Conservation (phyloP, 148 eudicot species). For the Vaccinium macrocarpon region DNA sequence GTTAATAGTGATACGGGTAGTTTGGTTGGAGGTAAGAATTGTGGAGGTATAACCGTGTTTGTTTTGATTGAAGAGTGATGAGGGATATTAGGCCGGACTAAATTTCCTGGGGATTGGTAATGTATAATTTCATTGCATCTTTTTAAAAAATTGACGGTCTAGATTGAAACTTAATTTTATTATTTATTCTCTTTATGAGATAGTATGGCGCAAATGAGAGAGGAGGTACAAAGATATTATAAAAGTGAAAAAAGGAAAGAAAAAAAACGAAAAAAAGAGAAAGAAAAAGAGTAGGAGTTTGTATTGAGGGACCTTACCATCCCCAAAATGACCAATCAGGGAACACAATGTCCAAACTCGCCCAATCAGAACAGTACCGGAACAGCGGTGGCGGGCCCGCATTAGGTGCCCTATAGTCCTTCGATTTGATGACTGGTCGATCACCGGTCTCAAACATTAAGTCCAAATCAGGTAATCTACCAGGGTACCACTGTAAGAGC, state of each 20-base stretch:
- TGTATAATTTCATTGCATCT: background rate
- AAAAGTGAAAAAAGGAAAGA: background rate
- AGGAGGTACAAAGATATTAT: background rate
- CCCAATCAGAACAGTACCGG: slow-evolving; percentile 61
- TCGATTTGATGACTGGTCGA: slow-evolving; percentile 39
- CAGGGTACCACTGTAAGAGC: slow-evolving; percentile 67
- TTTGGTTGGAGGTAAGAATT: too few relatives aligned
- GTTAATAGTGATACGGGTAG: too few relatives aligned
- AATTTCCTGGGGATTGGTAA: background rate
- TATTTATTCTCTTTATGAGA: background rate
- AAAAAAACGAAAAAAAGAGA: background rate
- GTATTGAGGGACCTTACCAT: slow-evolving; percentile 40
- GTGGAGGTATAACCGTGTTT: too few relatives aligned
- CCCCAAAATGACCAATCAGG: slow-evolving; percentile 98
- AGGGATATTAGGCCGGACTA: too few relatives aligned
- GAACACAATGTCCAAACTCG: slow-evolving; percentile 66
- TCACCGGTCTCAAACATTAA: slow-evolving; percentile 71
- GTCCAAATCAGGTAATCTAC: slow-evolving; percentile 78
- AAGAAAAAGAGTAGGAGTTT: background rate
- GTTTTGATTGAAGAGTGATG: too few relatives aligned
- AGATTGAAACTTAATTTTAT: background rate
- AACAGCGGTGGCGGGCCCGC: slow-evolving; percentile 66
- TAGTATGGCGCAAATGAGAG: background rate
- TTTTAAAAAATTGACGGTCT: background rate
- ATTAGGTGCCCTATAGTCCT: slow-evolving; percentile 25